Evolutionary conservation across 805 yeast genomes (phyloP).

Genomic region (Dipodascus albidus): DNA sequence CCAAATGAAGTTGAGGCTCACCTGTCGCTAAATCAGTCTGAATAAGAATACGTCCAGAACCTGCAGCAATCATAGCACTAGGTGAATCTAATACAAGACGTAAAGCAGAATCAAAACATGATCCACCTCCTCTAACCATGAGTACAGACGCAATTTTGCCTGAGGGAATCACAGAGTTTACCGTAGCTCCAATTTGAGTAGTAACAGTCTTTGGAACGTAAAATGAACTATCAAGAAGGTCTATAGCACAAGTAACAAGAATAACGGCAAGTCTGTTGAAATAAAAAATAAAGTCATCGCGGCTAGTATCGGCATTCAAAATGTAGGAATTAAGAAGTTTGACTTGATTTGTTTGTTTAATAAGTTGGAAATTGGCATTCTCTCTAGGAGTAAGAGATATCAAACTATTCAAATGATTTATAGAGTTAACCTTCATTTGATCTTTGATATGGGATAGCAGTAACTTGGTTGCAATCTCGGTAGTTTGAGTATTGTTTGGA

Average conservation of each 20-base stretch:
- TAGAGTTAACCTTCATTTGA: conserved; percentile 55
- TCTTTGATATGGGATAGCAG: conserved; percentile 69
- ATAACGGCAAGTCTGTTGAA: conserved; percentile 73
- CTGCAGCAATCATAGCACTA: conserved; percentile 60
- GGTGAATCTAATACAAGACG: conserved; percentile 39
- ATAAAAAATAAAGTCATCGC: conserved; percentile 77
- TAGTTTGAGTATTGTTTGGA: conserved; percentile 84
- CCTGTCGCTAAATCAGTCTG: conserved; percentile 86
- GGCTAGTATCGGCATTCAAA: conserved; percentile 38
- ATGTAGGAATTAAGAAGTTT: conserved; percentile 62
- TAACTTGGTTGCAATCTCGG: conserved; percentile 59
- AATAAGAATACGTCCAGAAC: conserved; percentile 73
- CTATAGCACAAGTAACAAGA: conserved; percentile 58
- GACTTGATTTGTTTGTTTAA: conserved; percentile 50
- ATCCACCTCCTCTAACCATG: conserved; percentile 84
- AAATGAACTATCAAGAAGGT: conserved; percentile 24
- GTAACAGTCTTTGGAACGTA: conserved; percentile 28
- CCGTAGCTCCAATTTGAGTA: conserved; percentile 31
- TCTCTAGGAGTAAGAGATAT: conserved; percentile 32
- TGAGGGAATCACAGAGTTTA: conserved; percentile 21
- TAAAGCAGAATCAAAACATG: conserved; percentile 70
- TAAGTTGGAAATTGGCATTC: conserved; percentile 11
- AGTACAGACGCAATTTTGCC: conserved; percentile 58
- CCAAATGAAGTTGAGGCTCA: conserved; percentile 87
- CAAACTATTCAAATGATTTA: conserved; percentile 54